Conservation (phyloP, 306 rosid species). For the Malus orientalis region DNA sequence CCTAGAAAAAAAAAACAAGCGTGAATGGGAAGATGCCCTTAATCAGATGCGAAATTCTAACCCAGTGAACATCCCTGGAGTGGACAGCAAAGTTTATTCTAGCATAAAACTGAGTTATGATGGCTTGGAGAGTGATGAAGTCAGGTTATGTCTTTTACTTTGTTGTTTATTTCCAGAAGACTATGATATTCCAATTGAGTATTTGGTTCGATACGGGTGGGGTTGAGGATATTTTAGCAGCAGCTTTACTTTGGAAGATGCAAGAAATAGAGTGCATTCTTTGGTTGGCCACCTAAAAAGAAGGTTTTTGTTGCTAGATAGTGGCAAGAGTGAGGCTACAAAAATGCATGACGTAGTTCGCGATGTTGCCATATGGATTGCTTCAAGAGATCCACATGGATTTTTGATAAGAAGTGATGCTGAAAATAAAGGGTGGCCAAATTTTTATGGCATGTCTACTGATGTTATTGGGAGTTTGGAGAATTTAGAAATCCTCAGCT, state of each 20-base stretch:
- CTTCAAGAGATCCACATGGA: neutral
- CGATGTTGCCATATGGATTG: constrained; percentile 10
- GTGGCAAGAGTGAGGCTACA: neutral
- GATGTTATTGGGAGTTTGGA: neutral
- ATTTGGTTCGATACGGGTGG: constrained; percentile 1
- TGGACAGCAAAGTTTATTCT: no score
- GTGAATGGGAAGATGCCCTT: no score
- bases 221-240: constrained; percentile 7
- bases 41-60: no score
- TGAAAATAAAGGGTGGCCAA: neutral
- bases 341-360: constrained; percentile 18
- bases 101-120: no score
- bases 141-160: neutral
- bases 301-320: constrained; percentile 4
- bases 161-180: constrained; percentile 25
- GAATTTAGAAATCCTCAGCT: neutral
- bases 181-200: constrained; percentile 4
- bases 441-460: no score
- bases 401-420: neutral
- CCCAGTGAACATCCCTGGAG: no score
- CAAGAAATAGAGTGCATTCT: constrained; percentile 11
- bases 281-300: constrained; percentile 13
- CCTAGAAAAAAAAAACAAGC: no score
- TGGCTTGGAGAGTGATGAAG: no score
- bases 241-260: neutral